Percentiles rank a stretch among this genome's conserved stretches.
Conservation (phyloP, 148 eudicot species). For the Chenopodium quinoa region DNA sequence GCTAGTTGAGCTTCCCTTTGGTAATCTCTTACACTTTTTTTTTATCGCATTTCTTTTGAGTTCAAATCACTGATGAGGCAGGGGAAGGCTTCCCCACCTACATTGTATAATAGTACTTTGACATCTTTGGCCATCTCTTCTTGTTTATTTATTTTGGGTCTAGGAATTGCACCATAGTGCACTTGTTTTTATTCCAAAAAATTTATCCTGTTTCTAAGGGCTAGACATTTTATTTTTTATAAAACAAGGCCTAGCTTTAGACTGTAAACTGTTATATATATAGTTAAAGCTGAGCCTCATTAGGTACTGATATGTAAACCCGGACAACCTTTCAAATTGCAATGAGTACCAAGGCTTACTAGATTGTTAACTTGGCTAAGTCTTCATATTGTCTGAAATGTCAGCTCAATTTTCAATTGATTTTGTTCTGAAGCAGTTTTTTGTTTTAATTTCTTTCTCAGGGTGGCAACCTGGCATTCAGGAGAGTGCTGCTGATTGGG, state of each 20-base stretch:
- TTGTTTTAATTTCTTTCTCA: slow-evolving; percentile 24
- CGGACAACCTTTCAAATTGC: background rate
- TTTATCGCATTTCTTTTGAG: background rate
- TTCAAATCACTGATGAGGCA: background rate
- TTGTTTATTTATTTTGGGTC: background rate
- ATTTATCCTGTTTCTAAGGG: background rate
- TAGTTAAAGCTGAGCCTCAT: background rate
- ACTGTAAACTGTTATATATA: too few species aligned
- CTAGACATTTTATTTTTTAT: background rate
- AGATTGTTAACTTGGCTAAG: background rate
- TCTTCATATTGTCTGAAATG: background rate
- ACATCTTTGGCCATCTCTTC: background rate
- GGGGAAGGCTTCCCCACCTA: too few species aligned
- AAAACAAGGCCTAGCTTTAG: background rate
- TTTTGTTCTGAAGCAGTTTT: slow-evolving; percentile 18
- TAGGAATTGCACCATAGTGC: background rate
- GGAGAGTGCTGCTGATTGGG: slow-evolving; percentile 94
- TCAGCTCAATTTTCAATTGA: background rate
- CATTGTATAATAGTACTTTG: background rate
- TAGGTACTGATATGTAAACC: background rate
- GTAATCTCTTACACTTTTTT: slow-evolving; percentile 37
- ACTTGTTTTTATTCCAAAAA: background rate
- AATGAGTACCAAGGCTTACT: background rate
- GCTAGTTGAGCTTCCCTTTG: slow-evolving; percentile 93
- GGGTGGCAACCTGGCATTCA: slow-evolving; percentile 98